Evolutionary conservation across 1,284 basidiomycete genomes (phyloP).

Genomic region (Cryptococcus amylolentus): DNA sequence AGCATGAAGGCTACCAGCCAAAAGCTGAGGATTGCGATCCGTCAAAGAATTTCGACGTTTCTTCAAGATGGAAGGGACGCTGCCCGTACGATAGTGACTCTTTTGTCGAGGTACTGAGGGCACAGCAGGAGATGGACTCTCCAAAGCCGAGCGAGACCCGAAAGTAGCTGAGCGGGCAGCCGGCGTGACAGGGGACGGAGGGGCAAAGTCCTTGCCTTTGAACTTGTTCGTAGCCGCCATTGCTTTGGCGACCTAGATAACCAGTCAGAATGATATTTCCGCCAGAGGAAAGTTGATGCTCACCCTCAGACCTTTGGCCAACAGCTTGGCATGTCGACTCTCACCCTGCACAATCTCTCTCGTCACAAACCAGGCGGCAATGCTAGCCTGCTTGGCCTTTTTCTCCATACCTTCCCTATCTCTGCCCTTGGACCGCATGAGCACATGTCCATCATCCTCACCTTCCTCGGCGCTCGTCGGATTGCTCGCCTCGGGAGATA

Average conservation of each 20-base stretch:
- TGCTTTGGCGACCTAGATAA: slow-evolving; percentile 2
- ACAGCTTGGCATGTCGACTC: slow-evolving; percentile 22
- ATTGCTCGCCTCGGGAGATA: neutral
- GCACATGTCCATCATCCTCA: neutral
- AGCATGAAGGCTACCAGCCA: neutral
- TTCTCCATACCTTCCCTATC: slow-evolving; percentile 6
- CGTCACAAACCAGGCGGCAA: slow-evolving; percentile 35
- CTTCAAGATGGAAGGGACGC: neutral
- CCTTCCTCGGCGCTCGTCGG: neutral
- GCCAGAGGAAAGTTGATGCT: slow-evolving; percentile 5
- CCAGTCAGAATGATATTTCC: neutral
- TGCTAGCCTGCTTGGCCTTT: slow-evolving; percentile 8
- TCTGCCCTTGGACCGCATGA: neutral
- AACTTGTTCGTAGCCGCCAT: slow-evolving; percentile 1
- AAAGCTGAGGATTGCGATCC: neutral
- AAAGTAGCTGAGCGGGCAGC: neutral
- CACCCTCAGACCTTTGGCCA: slow-evolving; percentile 29
- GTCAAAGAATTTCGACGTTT: neutral
- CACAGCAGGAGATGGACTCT: neutral
- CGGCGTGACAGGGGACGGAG: neutral
- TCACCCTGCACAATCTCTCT: slow-evolving; percentile 36
- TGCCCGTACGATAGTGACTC: neutral
- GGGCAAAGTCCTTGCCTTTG: neutral
- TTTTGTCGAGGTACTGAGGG: neutral
- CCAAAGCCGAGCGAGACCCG: neutral